Evolutionary conservation across 2,329 filamentous ascomycete genomes (phyloP).

Genomic region (Colletotrichum sansevieriae): DNA sequence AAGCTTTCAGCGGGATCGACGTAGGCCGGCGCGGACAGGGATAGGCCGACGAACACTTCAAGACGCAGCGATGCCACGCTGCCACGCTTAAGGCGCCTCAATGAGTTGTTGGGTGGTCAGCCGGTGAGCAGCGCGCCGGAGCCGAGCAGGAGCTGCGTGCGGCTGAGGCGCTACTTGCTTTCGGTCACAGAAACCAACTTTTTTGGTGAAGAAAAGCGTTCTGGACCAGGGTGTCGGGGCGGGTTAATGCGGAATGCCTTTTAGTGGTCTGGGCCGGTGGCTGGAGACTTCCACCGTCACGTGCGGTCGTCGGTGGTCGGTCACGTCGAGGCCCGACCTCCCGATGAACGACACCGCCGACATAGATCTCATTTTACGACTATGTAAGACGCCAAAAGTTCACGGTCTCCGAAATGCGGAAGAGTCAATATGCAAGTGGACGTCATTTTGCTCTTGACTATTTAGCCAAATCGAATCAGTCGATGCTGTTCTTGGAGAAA

Average conservation of each 20-base stretch:
- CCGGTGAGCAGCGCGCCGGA: background rate
- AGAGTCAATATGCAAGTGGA: too few relatives aligned
- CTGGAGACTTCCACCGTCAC: too few relatives aligned
- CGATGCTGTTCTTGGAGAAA: too few relatives aligned
- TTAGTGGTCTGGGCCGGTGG: background rate
- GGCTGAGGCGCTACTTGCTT: background rate
- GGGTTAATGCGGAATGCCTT: background rate
- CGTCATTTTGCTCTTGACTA: too few relatives aligned
- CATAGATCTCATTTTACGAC: too few relatives aligned
- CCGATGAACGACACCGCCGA: too few relatives aligned
- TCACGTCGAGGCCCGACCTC: too few relatives aligned
- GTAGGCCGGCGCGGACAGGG: slow-evolving; percentile 6
- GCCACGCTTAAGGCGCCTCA: slow-evolving; percentile 3
- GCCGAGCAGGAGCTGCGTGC: background rate
- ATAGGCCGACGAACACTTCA: background rate
- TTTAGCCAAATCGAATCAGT: too few relatives aligned
- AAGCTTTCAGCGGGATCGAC: too few relatives aligned
- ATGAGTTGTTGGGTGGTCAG: background rate
- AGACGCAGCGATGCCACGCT: slow-evolving; percentile 4
- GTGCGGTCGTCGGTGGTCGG: too few relatives aligned
- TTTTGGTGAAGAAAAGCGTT: background rate
- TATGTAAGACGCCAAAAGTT: too few relatives aligned
- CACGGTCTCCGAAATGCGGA: too few relatives aligned
- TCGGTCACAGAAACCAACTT: background rate
- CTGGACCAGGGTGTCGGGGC: background rate